Evolutionary conservation across 2,329 filamentous ascomycete species (phyloP).

Genomic region (Fusarium fracticaudum): DNA sequence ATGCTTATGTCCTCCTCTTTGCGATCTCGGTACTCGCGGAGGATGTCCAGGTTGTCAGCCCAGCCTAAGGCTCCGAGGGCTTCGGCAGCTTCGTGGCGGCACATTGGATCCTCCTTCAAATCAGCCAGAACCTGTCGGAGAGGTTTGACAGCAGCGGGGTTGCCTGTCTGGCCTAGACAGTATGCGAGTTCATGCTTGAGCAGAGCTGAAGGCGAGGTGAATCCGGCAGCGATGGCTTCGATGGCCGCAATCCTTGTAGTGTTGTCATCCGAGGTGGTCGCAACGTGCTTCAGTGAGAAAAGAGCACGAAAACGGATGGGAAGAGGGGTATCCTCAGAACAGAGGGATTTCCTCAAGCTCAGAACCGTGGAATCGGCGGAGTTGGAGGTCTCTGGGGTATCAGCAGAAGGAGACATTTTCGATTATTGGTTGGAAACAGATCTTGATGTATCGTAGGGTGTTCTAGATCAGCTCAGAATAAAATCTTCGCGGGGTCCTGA

Average conservation of each 20-base stretch:
- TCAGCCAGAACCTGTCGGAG: conserved; percentile 80
- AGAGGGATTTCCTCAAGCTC: conserved; percentile 78
- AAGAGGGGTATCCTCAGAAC: conserved; percentile 82
- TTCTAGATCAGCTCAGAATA: conserved; percentile 36
- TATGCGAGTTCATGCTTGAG: conserved; percentile 98
- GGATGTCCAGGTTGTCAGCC: conserved; percentile 74
- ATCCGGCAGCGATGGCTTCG: conserved; percentile 87
- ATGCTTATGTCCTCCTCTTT: conserved; percentile 80
- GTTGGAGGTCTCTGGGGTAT: conserved; percentile 22
- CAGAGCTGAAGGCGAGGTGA: conserved; percentile 84
- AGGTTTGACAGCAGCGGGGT: conserved; percentile 76
- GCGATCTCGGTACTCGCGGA: conserved; percentile 79
- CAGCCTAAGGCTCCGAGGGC: conserved; percentile 89
- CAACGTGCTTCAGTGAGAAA: conserved; percentile 96
- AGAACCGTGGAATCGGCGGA: conserved; percentile 60
- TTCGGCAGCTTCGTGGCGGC: conserved; percentile 94
- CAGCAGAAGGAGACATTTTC: conserved; percentile 44
- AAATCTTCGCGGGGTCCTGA: conserved; percentile 49
- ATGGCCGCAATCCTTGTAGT: conserved; percentile 66
- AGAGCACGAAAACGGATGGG: conserved; percentile 93
- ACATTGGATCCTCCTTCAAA: conserved; percentile 89
- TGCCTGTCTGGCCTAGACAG: conserved; percentile 90
- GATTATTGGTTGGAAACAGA: conserved; percentile 11
- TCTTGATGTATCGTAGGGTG: conserved; percentile 23
- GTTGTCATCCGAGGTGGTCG: conserved; percentile 72